These are phyloP conservation scores for Solanum ossicruentum DNA, from an alignment of 257 asterid species.

Conservation along the genomic window DNA sequence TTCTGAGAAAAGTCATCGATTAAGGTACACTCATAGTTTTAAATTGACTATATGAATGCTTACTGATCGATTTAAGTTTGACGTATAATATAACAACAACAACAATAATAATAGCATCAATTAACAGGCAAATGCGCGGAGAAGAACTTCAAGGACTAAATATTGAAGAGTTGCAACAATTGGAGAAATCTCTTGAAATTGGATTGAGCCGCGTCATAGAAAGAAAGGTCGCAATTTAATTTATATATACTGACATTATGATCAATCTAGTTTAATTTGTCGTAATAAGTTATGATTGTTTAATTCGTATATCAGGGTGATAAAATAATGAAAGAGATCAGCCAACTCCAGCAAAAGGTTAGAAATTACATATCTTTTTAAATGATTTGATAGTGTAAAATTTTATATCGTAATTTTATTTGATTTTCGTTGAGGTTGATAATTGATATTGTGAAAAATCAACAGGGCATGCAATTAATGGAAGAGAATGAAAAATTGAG, in stretches of 20 bases:
- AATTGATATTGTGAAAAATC: not conserved
- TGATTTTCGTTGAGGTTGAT: not conserved
- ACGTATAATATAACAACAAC: not conserved
- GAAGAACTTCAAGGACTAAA: slow-evolving; percentile 77
- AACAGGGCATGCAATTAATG: slow-evolving; percentile 58
- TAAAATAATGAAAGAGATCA: slow-evolving; percentile 56
- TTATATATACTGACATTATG: not conserved
- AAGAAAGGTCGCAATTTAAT: slow-evolving; percentile 32
- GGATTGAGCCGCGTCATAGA: slow-evolving; percentile 63
- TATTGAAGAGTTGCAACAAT: slow-evolving; percentile 60
- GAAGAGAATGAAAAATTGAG: slow-evolving; percentile 50
- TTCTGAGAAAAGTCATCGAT: slow-evolving; percentile 48
- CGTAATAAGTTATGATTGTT: not conserved
- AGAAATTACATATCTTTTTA: not conserved
- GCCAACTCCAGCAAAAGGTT: slow-evolving; percentile 72
- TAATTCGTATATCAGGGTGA: slow-evolving; percentile 38
- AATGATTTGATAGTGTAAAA: not conserved
- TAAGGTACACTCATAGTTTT: slow-evolving; percentile 23
- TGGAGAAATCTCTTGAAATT: slow-evolving; percentile 61
- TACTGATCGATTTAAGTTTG: not conserved
- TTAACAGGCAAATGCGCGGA: slow-evolving; percentile 75
- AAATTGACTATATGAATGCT: not conserved
- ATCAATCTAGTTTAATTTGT: not conserved
- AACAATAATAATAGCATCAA: not conserved
- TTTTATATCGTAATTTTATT: not conserved